phyloP scores from a whole-genome alignment of 2,329 filamentous ascomycete genomes.

The Colletotrichum filicis region DNA sequence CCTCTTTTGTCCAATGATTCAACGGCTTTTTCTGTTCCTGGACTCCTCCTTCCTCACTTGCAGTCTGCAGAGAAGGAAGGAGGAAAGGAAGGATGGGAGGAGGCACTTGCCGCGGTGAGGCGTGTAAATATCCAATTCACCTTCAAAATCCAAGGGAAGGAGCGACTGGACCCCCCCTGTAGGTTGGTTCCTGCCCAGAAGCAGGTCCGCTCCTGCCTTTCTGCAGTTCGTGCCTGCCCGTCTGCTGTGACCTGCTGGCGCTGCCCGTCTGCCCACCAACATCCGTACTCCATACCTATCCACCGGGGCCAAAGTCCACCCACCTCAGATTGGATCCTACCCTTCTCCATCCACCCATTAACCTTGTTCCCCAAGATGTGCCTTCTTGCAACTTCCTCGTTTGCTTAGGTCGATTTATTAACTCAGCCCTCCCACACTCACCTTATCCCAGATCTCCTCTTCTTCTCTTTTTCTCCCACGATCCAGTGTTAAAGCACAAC shows the following conservation, averaged over 20 bases:
- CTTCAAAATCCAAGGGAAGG: slow-evolving; percentile 1
- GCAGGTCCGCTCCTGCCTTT: neutral
- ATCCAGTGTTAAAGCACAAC: slow-evolving; percentile 18
- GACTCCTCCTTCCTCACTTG: neutral
- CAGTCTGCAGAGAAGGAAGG: slow-evolving; percentile 5
- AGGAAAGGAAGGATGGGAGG: neutral
- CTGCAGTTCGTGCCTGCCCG: neutral
- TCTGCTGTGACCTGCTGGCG: no score
- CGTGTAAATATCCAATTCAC: slow-evolving; percentile 18
- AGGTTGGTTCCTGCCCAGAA: neutral
- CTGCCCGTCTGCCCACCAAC: neutral
- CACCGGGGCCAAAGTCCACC: slow-evolving; percentile 1
- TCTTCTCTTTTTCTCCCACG: neutral
- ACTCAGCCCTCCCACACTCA: slow-evolving; percentile 16
- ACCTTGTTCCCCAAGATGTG: slow-evolving; percentile 17
- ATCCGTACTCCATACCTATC: neutral
- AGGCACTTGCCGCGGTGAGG: neutral
- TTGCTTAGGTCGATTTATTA: slow-evolving; percentile 14
- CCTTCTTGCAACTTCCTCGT: slow-evolving; percentile 11
- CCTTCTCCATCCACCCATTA: slow-evolving; percentile 10
- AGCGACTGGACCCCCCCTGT: neutral
- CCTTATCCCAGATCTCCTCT: neutral
- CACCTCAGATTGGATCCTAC: neutral
- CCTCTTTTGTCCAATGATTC: slow-evolving; percentile 19
- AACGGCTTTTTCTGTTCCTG: slow-evolving; percentile 19